A percentile compares a stretch with the other conserved stretches of the same genome.
phyloP scores from a whole-genome alignment of 176 grass and related monocot species.

The Zizania latifolia region DNA sequence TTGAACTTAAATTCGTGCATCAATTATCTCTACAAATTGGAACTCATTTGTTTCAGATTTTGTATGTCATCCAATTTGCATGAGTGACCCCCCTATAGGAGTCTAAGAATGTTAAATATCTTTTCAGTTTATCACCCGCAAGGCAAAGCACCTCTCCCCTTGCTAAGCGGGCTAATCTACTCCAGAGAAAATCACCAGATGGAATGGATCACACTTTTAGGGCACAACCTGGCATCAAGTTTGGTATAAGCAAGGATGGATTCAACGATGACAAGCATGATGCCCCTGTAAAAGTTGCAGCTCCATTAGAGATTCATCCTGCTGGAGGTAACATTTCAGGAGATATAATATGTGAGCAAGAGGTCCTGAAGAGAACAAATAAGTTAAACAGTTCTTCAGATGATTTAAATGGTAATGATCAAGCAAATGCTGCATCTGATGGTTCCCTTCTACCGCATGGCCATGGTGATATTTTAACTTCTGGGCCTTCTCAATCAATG shows the following conservation, averaged over 20 bases:
- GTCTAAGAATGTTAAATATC: conserved; percentile 22
- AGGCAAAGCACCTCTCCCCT: conserved; percentile 33
- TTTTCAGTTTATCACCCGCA: conserved; percentile 63
- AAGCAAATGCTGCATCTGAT: not conserved
- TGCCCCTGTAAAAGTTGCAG: not conserved
- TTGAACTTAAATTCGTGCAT: conserved; percentile 19
- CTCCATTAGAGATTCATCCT: not conserved
- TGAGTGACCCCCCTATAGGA: conserved; percentile 6
- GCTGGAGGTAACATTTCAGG: conserved; percentile 6
- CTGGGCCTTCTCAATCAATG: conserved; percentile 5
- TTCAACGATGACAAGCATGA: not conserved
- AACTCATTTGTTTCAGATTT: not conserved
- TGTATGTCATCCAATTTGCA: not conserved
- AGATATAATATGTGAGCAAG: conserved; percentile 14
- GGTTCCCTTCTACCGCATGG: conserved; percentile 5
- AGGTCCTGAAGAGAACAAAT: not conserved
- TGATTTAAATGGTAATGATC: not conserved
- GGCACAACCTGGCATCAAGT: not conserved
- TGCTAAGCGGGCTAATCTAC: conserved; percentile 33
- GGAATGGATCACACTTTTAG: not conserved
- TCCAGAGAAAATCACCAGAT: conserved; percentile 19
- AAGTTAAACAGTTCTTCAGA: conserved; percentile 22
- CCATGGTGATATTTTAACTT: conserved; percentile 4
- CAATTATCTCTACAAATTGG: not conserved
- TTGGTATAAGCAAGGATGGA: not conserved